Percentiles rank a stretch among this genome's conserved stretches.
phyloP scores from a whole-genome alignment of 345 rosid genomes.

The Salix koriyanagi region DNA sequence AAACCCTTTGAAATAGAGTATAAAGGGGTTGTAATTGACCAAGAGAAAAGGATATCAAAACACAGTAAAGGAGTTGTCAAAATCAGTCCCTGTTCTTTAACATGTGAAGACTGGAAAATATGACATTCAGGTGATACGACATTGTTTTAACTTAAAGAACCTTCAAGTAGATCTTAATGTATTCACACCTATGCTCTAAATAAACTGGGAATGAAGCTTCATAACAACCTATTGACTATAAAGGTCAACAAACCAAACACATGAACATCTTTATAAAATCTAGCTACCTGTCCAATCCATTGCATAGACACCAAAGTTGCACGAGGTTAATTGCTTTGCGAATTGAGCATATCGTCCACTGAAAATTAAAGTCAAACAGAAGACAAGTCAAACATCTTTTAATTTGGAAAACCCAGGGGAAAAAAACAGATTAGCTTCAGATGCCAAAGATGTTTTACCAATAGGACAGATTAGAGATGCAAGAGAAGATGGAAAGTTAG shows the following conservation, averaged over 20 bases:
- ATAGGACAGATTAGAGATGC: not conserved
- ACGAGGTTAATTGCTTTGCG: conserved; percentile 71
- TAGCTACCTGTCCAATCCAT: conserved; percentile 93
- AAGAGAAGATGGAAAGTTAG: conserved; percentile 5
- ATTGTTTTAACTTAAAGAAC: not conserved
- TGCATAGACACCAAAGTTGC: conserved; percentile 74
- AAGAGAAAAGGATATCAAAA: not conserved
- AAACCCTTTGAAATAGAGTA: not conserved
- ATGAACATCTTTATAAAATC: not conserved
- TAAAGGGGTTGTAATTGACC: not conserved
- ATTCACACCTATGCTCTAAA: not conserved
- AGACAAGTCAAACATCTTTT: not conserved
- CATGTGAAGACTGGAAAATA: too few species aligned
- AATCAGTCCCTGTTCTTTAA: not conserved
- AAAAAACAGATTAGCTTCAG: not conserved
- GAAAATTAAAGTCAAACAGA: conserved; percentile 3
- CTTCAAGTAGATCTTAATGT: not conserved
- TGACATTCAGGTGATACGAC: not conserved
- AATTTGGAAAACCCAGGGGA: not conserved
- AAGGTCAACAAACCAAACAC: not conserved
- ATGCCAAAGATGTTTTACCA: not conserved
- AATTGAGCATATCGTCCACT: conserved; percentile 94
- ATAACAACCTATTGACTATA: not conserved
- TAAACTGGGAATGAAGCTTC: not conserved
- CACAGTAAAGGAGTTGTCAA: not conserved